Evolutionary conservation across 1,139 yeast species (phyloP).

Genomic region (Pichia sp.): DNA sequence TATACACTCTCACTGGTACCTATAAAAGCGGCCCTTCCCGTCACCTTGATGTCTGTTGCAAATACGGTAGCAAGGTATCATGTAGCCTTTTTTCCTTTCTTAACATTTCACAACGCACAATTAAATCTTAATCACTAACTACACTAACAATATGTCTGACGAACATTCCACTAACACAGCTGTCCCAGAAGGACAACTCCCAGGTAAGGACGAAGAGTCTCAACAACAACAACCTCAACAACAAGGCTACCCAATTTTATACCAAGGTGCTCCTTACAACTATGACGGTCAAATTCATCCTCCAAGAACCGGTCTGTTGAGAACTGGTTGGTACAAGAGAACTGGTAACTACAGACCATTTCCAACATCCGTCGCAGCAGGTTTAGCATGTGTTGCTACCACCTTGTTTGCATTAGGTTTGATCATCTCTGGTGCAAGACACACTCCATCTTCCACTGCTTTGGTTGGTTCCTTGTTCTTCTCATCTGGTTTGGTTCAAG

Average conservation of each 20-base stretch:
- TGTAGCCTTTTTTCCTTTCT: no score
- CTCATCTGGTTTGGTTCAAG: constrained; percentile 58
- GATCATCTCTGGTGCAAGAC: constrained; percentile 46
- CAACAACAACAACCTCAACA: constrained; percentile 5
- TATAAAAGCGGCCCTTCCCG: no score
- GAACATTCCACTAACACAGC: constrained; percentile 22
- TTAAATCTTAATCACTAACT: no score
- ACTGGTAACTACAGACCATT: constrained; percentile 25
- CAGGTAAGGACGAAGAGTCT: constrained; percentile 11
- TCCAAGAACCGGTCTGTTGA: constrained; percentile 28
- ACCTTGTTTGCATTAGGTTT: constrained; percentile 29
- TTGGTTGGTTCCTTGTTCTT: constrained; percentile 45
- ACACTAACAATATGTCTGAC: no score
- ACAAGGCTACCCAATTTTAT: constrained; percentile 10
- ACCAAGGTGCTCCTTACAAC: constrained; percentile 14
- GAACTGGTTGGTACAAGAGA: constrained; percentile 24
- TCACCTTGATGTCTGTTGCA: no score
- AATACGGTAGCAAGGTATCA: no score
- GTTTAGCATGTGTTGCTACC: constrained; percentile 26
- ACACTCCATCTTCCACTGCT: constrained; percentile 40
- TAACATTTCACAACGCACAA: no score
- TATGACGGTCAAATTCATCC: constrained; percentile 18
- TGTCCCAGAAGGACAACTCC: constrained; percentile 13
- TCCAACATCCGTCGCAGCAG: constrained; percentile 29
- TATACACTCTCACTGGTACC: no score